phyloP scores from a whole-genome alignment of 192 early-diverging fungal genomes.

The Chytriomyces sp. region DNA sequence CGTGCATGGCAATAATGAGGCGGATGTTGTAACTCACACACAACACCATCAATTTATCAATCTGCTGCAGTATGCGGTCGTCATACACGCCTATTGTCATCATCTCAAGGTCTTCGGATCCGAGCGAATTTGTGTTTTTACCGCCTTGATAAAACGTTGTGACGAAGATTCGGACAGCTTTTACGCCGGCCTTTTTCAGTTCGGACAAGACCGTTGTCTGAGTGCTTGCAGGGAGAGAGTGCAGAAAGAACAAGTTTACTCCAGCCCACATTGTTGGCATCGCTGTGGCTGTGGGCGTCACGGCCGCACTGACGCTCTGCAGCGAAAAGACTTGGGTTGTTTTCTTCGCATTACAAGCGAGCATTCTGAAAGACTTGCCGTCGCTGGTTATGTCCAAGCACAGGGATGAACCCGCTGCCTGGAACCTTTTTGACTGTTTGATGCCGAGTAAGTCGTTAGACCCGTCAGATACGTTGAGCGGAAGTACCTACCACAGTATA shows the following conservation, averaged over 20 bases:
- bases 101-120: conserved; percentile 17
- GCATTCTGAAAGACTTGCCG: too few species aligned
- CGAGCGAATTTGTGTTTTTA: conserved; percentile 27
- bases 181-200: conserved; percentile 6
- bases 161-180: conserved; percentile 32
- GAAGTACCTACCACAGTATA: too few species aligned
- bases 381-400: too few species aligned
- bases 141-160: conserved; percentile 15
- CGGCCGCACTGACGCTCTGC: too few species aligned
- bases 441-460: too few species aligned
- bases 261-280: conserved; percentile 24
- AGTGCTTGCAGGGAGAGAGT: background rate
- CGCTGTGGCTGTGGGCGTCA: background rate
- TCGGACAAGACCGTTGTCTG: conserved; percentile 14
- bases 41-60: conserved; percentile 27
- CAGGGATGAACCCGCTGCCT: too few species aligned
- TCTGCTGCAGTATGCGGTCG: conserved; percentile 25
- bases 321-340: too few species aligned
- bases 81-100: conserved; percentile 30
- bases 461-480: too few species aligned
- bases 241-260: conserved; percentile 33
- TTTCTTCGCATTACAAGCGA: too few species aligned
- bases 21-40: conserved; percentile 14
- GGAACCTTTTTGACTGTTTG: too few species aligned
- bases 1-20: conserved; percentile 30